Evolutionary conservation across 768 basidiomycete genomes (phyloP).

Genomic region (Roridomyces roridus): DNA sequence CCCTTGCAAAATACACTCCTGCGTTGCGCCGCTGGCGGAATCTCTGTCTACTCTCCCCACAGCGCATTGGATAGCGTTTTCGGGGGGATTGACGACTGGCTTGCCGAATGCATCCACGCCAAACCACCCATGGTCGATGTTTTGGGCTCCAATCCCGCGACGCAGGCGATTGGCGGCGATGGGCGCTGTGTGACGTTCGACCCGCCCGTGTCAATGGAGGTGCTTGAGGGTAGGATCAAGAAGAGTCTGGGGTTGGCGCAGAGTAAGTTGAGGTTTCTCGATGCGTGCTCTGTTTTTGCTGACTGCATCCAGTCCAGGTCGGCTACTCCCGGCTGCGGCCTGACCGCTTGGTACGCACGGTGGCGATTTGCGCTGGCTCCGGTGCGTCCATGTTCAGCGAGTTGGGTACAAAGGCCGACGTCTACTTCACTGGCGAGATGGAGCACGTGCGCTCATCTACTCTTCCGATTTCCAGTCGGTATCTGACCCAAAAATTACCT

Average conservation of each 20-base stretch:
- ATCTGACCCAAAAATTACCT: constrained; percentile 19
- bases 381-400: constrained; percentile 80
- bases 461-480: background rate
- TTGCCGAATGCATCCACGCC: constrained; percentile 61
- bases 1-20: constrained; percentile 84
- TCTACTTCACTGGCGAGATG: constrained; percentile 95
- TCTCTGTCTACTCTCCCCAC: constrained; percentile 89
- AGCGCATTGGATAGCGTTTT: constrained; percentile 85
- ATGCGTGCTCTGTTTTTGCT: too few relatives aligned
- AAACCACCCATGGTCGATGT: constrained; percentile 42
- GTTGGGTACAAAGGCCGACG: constrained; percentile 68
- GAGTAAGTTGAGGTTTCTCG: constrained; percentile 57
- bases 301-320: constrained; percentile 65
- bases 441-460: constrained; percentile 63
- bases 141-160: constrained; percentile 46
- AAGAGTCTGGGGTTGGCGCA: constrained; percentile 62
- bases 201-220: constrained; percentile 62
- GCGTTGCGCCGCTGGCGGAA: constrained; percentile 78
- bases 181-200: constrained; percentile 73
- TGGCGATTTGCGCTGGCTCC: constrained; percentile 93
- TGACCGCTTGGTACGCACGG: constrained; percentile 53
- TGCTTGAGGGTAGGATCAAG: constrained; percentile 74
- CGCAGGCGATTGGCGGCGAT: constrained; percentile 57
- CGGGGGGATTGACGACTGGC: constrained; percentile 92
- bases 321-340: constrained; percentile 49